Evolutionary conservation across 2,329 filamentous ascomycete species (phyloP), one percentile per base, ranked within the genome.

Genomic region (Fusarium proliferatum): DNA sequence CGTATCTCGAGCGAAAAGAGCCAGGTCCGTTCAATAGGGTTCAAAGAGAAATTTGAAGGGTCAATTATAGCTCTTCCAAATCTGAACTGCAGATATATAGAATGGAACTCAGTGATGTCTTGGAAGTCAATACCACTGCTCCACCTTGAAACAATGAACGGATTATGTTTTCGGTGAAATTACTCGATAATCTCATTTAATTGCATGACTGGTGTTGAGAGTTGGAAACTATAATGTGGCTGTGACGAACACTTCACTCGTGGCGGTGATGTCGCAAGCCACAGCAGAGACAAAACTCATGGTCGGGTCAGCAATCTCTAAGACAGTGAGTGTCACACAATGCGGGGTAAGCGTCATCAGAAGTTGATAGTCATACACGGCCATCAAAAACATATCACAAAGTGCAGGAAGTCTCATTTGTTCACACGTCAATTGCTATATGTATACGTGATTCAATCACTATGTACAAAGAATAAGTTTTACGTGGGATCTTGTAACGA

Each of bases 401-500:
- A 38, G 9, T 28, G 9, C 5, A 38, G 16, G 3, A 9, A 28
- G 21, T 15, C 5, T 43, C 12, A 16, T 23, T 12, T 62, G 42
- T 34, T 60, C 42, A 71, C 49, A 48, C 46, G 30, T 56, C 39
- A 26, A 60, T 53, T 39, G 39, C 30, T 58, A 52, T 34, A 45
- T 61, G 33, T 41, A 28, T 46, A 59, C 52, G 71, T 73, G 55
- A 64, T 46, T 60, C 39, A 55, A 68, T 69, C 65, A 76, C 52
- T 77, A 77, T 77, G 63, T 77, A 77, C 75, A 76, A 61, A 76
- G 75, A 77, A 77, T 62, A 72, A 57, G 57, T 67, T 45, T 59
- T 58, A 71, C 75, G 34, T 64, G 38, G n/a, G 49, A 57, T 46
- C 68, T 42, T 45, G 45, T 30, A 43, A 28, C 41, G 55, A 70